Conservation (phyloP, 1,284 basidiomycete genomes). For the Pseudozyma tsukubaensis region DNA sequence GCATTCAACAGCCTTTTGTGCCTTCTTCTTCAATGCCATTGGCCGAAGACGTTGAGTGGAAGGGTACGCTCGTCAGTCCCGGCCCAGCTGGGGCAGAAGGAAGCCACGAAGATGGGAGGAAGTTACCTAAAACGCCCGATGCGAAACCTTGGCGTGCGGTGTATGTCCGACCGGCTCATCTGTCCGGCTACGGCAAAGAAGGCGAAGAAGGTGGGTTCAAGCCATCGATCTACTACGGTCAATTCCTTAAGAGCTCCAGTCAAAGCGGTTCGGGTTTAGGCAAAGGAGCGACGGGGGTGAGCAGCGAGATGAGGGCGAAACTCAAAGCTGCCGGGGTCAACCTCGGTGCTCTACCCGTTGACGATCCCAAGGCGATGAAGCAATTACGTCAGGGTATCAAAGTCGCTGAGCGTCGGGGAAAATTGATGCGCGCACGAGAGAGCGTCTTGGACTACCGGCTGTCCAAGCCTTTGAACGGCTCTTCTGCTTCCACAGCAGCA, state of each 20-base stretch:
- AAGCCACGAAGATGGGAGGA: conserved; percentile 39
- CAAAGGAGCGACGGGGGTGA: conserved; percentile 1
- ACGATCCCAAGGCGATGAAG: conserved; percentile 73
- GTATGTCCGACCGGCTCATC: conserved; percentile 54
- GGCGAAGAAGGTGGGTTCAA: conserved; percentile 11
- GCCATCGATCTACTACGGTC: conserved; percentile 55
- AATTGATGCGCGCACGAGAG: conserved; percentile 71
- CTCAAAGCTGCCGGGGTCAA: conserved; percentile 48
- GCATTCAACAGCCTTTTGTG: conserved; percentile 32
- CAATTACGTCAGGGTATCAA: conserved; percentile 74
- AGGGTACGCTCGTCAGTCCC: not conserved
- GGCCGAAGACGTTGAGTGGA: not conserved
- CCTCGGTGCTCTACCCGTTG: conserved; percentile 43
- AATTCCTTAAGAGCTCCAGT: conserved; percentile 33
- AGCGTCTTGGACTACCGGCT: conserved; percentile 80
- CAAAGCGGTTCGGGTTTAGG: not conserved
- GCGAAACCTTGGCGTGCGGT: conserved; percentile 60
- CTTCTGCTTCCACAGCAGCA: not conserved
- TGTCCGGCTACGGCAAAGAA: conserved; percentile 7
- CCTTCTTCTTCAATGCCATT: not conserved
- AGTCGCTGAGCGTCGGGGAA: conserved; percentile 74
- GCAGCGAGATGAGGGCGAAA: conserved; percentile 26
- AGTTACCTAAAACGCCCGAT: conserved; percentile 56
- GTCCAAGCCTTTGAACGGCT: conserved; percentile 32
- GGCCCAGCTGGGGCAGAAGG: not conserved